Conservation (phyloP, 352 stramenopile species). For the Phytophthora litchii region DNA sequence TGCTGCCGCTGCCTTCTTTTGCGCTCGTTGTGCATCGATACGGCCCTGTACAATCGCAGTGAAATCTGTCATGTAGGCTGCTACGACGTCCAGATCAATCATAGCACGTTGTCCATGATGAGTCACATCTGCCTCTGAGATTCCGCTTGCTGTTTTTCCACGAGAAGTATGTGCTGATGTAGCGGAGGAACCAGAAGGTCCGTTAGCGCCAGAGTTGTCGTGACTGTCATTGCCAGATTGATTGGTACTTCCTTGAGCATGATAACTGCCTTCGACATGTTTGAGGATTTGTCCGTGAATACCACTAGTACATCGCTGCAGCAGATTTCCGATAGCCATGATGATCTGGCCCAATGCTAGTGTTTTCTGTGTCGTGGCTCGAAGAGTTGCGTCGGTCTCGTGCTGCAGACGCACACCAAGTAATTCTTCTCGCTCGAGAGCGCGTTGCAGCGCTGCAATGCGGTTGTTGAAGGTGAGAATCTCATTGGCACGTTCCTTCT, state of each 20-base stretch:
- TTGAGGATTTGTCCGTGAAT: slow-evolving; percentile 90
- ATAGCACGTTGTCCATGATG: slow-evolving; percentile 88
- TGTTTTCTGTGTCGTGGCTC: slow-evolving; percentile 90
- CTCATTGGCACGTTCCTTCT: slow-evolving; percentile 91
- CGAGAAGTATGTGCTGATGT: slow-evolving; percentile 2
- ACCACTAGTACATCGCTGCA: slow-evolving; percentile 84
- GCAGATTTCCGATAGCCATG: slow-evolving; percentile 86
- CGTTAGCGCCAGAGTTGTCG: slow-evolving; percentile 9
- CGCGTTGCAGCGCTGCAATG: slow-evolving; percentile 86
- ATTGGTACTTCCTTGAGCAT: slow-evolving; percentile 23
- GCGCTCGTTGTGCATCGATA: slow-evolving; percentile 70
- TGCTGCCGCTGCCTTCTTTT: slow-evolving; percentile 64
- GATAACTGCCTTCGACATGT: slow-evolving; percentile 70
- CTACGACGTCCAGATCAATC: slow-evolving; percentile 91
- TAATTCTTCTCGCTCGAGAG: slow-evolving; percentile 73
- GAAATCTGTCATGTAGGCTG: slow-evolving; percentile 94
- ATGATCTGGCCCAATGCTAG: slow-evolving; percentile 91
- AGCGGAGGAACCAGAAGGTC: slow-evolving; percentile 13
- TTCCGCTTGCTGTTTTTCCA: slow-evolving; percentile 39
- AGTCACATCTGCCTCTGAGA: slow-evolving; percentile 85
- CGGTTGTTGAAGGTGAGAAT: slow-evolving; percentile 94
- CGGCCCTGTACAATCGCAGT: slow-evolving; percentile 78
- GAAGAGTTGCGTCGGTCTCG: slow-evolving; percentile 88
- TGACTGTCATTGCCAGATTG: slow-evolving; percentile 22
- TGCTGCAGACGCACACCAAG: slow-evolving; percentile 83